Evolutionary conservation across 2,329 filamentous ascomycete species (phyloP), one percentile per base, ranked within the genome.

Genomic region (Moelleriella libera): DNA sequence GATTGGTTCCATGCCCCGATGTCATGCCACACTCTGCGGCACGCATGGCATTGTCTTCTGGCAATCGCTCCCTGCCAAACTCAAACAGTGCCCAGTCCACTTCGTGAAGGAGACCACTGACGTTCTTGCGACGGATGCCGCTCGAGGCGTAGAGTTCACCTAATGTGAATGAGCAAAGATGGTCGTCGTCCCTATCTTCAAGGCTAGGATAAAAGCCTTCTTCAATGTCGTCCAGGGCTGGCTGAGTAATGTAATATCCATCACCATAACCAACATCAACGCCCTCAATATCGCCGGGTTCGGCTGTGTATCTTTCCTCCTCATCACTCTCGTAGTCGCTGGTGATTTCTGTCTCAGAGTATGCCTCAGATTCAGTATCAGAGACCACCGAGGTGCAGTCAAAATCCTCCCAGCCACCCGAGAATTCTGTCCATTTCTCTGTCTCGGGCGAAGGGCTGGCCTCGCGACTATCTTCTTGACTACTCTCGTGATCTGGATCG

Each of bases 51-150:
- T 96, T 96, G 50, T 78, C 75, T 0, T 75, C 70, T 3, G 90
- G 85, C 11, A 82, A 68, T 1, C 90, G 79, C 9, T 82, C 75
- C 4, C 82, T 71, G 9, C 83, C 70, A 52, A 97, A 86, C 54
- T 85, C 80, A 55, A 97, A 88, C 2, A 97, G 69, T 0, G 89
- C 88, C 90, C 90, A 97, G 63, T 97, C 90, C 43, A 97, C 88
- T 63, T 97, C 90, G 60, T 96, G 90, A 5, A 86, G 71, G 29
- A 94, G 68, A 5, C 83, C 81, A 51, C 83, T 73, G 50, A 78
- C 74, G 47, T 82, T 75, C 46, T 85, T 82, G 31, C 90, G 80
- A 5, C 88, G 80, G 49, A 97, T 84, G 6, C 90, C 90, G 28
- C 88, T 95, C 0, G 88, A 94, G 0, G 90, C 90, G 57, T 94